A percentile compares a stretch with the other conserved stretches of the same genome.
Conservation (phyloP, 805 yeast species). For the Sugiyamaella qingdaonensis region DNA sequence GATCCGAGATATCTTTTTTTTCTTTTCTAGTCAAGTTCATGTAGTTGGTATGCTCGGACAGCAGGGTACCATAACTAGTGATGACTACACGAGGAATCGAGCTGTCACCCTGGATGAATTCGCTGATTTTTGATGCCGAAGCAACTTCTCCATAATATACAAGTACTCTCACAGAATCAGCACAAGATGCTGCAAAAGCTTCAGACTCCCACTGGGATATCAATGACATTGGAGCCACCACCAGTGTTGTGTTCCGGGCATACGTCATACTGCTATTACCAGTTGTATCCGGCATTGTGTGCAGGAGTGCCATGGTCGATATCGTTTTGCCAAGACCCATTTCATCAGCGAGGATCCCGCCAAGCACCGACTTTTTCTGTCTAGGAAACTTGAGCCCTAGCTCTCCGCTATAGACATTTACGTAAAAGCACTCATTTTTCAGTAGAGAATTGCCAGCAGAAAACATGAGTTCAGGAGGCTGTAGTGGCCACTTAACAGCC, state of each 20-base stretch:
- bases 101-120: constrained; percentile 38
- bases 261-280: constrained; percentile 5
- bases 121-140: constrained; percentile 47
- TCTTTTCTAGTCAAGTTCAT: background rate
- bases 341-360: constrained; percentile 93
- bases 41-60: constrained; percentile 54
- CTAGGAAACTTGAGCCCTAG: constrained; percentile 65
- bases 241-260: constrained; percentile 68
- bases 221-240: constrained; percentile 87
- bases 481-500: constrained; percentile 65
- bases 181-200: constrained; percentile 47
- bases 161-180: constrained; percentile 28
- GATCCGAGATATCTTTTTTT: background rate
- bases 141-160: constrained; percentile 66
- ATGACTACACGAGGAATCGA: constrained; percentile 57
- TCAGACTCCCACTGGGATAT: constrained; percentile 90
- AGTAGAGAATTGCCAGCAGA: constrained; percentile 34
- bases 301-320: constrained; percentile 69
- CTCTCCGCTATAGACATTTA: constrained; percentile 76
- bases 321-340: constrained; percentile 97
- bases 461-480: background rate
- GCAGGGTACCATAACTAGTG: constrained; percentile 85
- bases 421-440: constrained; percentile 48
- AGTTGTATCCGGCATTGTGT: constrained; percentile 36
- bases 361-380: constrained; percentile 55